Percentiles rank a stretch among this genome's conserved stretches.
phyloP scores from a whole-genome alignment of 1,139 yeast species.

The Geotrichum histeridarum region DNA sequence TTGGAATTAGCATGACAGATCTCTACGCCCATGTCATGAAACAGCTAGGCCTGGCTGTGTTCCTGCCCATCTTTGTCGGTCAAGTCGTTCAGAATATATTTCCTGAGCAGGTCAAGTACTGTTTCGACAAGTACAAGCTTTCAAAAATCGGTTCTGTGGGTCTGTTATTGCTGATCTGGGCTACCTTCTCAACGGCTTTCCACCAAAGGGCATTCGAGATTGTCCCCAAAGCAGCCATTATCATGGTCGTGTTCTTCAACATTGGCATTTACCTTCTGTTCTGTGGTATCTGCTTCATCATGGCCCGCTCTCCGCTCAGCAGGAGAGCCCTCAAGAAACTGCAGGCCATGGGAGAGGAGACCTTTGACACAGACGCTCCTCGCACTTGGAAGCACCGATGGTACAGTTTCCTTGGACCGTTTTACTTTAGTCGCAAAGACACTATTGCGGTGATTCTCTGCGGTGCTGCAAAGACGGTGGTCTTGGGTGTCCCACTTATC shows the following conservation, averaged over 20 bases:
- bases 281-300: conserved; percentile 53
- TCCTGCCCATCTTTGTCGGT: conserved; percentile 83
- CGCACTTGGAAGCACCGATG: conserved; percentile 4
- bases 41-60: conserved; percentile 77
- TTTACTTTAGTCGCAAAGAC: conserved; percentile 64
- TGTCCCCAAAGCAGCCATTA: conserved; percentile 63
- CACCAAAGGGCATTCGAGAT: conserved; percentile 70
- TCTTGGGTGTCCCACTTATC: conserved; percentile 76
- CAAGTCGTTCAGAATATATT: conserved; percentile 68
- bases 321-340: conserved; percentile 2
- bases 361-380: conserved; percentile 36
- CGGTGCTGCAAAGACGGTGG: conserved; percentile 92
- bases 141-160: conserved; percentile 72
- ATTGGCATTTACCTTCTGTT: conserved; percentile 71
- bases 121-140: conserved; percentile 53
- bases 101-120: conserved; percentile 61
- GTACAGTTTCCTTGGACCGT: conserved; percentile 42
- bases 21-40: conserved; percentile 75
- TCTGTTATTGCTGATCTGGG: conserved; percentile 73
- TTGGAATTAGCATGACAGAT: conserved; percentile 47
- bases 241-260: conserved; percentile 75
- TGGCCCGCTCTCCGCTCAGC: conserved; percentile 56
- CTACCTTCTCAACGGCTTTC: conserved; percentile 85
- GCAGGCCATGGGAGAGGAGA: conserved; percentile 43
- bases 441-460: conserved; percentile 78